Conservation (phyloP, 768 basidiomycete genomes). For the Tricholoma saponaceum region DNA sequence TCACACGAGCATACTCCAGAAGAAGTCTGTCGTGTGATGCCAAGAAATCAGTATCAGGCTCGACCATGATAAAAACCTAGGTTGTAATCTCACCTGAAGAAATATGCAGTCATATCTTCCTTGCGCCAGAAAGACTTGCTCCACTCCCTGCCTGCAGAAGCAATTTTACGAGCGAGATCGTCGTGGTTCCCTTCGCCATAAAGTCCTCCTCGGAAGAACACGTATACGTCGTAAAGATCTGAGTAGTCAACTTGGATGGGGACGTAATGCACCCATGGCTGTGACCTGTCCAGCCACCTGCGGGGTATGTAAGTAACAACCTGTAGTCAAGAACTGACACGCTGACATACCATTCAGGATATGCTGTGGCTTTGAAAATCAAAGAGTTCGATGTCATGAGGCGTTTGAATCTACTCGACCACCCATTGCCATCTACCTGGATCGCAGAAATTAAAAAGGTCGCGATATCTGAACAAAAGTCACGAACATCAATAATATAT, state of each 20-base stretch:
- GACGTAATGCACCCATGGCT: slow-evolving; percentile 69
- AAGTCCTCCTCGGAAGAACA: slow-evolving; percentile 61
- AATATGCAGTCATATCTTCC: slow-evolving; percentile 47
- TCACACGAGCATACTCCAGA: slow-evolving; percentile 26
- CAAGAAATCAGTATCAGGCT: neutral
- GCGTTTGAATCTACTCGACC: slow-evolving; percentile 60
- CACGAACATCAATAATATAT: slow-evolving; percentile 47
- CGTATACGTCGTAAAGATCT: slow-evolving; percentile 60
- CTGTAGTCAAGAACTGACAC: neutral
- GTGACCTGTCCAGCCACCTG: slow-evolving; percentile 51
- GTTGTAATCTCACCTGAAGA: slow-evolving; percentile 33
- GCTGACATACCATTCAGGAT: slow-evolving; percentile 58
- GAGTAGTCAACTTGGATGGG: slow-evolving; percentile 57
- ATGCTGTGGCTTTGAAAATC: slow-evolving; percentile 62
- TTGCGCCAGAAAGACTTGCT: slow-evolving; percentile 43
- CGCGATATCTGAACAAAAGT: neutral
- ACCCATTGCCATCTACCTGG: slow-evolving; percentile 56
- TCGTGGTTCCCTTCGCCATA: slow-evolving; percentile 52
- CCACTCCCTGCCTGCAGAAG: slow-evolving; percentile 46
- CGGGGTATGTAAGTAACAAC: neutral
- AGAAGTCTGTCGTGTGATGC: slow-evolving; percentile 16
- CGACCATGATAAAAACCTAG: neutral
- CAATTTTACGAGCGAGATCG: slow-evolving; percentile 49
- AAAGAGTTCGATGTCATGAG: slow-evolving; percentile 56
- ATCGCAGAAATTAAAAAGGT: neutral